phyloP scores from a whole-genome alignment of 2,329 filamentous ascomycete species.

The Trichoderma sp. region DNA sequence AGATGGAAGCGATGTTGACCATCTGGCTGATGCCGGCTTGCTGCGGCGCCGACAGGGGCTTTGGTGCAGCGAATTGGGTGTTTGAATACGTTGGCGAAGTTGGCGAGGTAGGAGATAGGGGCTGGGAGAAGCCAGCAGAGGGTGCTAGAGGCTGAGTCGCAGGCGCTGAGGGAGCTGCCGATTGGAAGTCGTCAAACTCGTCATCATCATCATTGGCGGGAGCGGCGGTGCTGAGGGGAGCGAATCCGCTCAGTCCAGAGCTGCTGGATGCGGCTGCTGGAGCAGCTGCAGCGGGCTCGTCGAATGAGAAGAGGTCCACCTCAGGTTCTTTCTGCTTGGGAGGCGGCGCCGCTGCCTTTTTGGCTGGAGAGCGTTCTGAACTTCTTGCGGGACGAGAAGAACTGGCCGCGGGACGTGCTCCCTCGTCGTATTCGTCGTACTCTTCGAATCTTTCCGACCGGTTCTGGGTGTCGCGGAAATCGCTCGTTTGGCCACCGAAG shows the following conservation, averaged over 20 bases:
- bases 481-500: constrained; percentile 72
- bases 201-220: constrained; percentile 66
- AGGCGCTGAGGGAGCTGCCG: constrained; percentile 61
- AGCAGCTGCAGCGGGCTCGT: constrained; percentile 62
- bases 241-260: constrained; percentile 51
- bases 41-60: constrained; percentile 82
- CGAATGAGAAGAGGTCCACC: constrained; percentile 89
- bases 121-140: constrained; percentile 38
- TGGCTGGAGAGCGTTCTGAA: constrained; percentile 37
- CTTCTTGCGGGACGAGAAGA: constrained; percentile 48
- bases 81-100: constrained; percentile 56
- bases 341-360: constrained; percentile 58
- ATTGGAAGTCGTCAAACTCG: constrained; percentile 98
- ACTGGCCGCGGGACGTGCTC: constrained; percentile 48
- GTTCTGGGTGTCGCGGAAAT: constrained; percentile 65
- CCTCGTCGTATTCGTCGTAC: constrained; percentile 95
- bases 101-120: constrained; percentile 42
- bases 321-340: constrained; percentile 86
- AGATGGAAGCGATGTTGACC: constrained; percentile 77
- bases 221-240: constrained; percentile 31
- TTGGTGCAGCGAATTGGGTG: constrained; percentile 74
- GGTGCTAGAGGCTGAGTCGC: constrained; percentile 25
- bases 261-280: constrained; percentile 47
- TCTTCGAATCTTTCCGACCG: constrained; percentile 84
- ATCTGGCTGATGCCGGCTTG: constrained; percentile 79